Evolutionary conservation across 805 yeast species (phyloP).

Genomic region (Pichia californica): DNA sequence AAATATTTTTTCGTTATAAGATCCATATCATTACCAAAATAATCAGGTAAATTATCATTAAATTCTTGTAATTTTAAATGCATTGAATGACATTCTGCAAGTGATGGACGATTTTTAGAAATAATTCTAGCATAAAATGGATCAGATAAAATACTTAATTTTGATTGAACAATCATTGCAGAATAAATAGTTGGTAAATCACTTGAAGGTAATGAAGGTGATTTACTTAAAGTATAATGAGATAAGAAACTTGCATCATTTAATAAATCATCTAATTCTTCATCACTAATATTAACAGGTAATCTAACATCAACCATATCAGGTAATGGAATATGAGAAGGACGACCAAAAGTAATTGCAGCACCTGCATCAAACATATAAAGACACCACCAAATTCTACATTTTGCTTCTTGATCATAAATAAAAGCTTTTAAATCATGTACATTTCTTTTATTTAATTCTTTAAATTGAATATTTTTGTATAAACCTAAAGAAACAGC

Average conservation of each 20-base stretch:
- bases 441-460: slow-evolving; percentile 7
- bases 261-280: slow-evolving; percentile 26
- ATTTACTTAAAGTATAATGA: slow-evolving; percentile 8
- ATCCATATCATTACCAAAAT: slow-evolving; percentile 37
- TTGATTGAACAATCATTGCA: slow-evolving; percentile 50
- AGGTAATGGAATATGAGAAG: slow-evolving; percentile 44
- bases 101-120: slow-evolving; percentile 41
- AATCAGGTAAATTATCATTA: slow-evolving; percentile 37
- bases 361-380: slow-evolving; percentile 59
- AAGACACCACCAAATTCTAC: slow-evolving; percentile 65
- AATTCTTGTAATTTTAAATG: slow-evolving; percentile 38
- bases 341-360: slow-evolving; percentile 60
- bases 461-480: slow-evolving; percentile 36
- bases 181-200: slow-evolving; percentile 51
- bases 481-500: slow-evolving; percentile 60
- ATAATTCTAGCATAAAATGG: slow-evolving; percentile 42
- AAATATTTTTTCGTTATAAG: slow-evolving; percentile 19
- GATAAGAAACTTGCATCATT: slow-evolving; percentile 16
- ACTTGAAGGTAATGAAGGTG: slow-evolving; percentile 18
- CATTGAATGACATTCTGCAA: slow-evolving; percentile 44
- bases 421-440: slow-evolving; percentile 29
- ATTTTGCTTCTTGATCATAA: slow-evolving; percentile 45
- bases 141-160: slow-evolving; percentile 42
- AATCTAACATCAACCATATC: slow-evolving; percentile 42
- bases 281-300: slow-evolving; percentile 47